Base-by-base conservation (phyloP, 2,329 filamentous ascomycete species). In the Kalmusia sp. region DNA sequence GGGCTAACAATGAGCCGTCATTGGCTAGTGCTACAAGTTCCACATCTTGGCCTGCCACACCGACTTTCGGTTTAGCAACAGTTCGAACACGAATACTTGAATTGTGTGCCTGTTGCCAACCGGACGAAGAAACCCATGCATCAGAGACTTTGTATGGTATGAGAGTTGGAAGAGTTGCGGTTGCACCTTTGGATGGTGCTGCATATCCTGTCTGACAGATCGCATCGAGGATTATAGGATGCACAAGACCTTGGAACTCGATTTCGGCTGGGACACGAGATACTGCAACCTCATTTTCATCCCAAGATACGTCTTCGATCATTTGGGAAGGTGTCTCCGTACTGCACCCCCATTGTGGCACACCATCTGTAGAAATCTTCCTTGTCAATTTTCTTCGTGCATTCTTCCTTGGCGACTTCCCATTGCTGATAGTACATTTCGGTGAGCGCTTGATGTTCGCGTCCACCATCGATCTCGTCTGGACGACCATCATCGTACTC, bases 141-240 rank as follows among this genome's bases (percentile, higher is more conserved):
- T 50, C 40, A n/a, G 12, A 25, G 4, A 54, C 38, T 19, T 33
- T 39, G 43, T 39, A 19, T 9, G 55, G 55, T 11, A 58, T 43
- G 8, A 38, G 31, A 5, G 55, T 54, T 19, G 33, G 19, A 9
- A 51, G 17, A 1, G 34, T 17, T 12, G 40, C 41, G 5, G 43
- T 31, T 22, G 44, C 27, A 2, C 47, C 51, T 4, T 46, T 33
- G 19, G 47, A 49, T n/a, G 47, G 51, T 2, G 48, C 35, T 6
- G 34, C 28, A 27, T 34, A 49, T 28, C 51, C 51, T 3, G 54
- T 8, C 12, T 58, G 55, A 21, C 25, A 25, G 3, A 40, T 40
- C 9, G 38, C 38, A 15, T 40, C 38, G 8, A 40, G 38, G 11
- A 24, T 40, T n/a, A 24, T 24, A 40, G 38, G 38, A 25, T 40